Evolutionary conservation across 306 rosid genomes (phyloP), one percentile per base, ranked within the genome.

Genomic region (Cyclanthera cordifolia): DNA sequence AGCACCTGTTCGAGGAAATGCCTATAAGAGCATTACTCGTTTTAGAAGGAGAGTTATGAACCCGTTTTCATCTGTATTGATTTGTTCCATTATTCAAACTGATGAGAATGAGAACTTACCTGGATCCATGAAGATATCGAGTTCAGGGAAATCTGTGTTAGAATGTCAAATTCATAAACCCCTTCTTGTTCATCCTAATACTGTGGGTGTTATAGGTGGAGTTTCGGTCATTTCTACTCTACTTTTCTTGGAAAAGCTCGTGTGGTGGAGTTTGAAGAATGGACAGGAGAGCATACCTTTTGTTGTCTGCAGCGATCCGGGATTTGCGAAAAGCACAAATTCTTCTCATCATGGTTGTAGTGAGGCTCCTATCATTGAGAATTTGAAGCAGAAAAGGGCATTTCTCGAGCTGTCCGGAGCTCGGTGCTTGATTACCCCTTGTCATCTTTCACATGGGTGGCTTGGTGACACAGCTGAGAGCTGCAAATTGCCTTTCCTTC

Each of bases 191-290:
- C 87, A 79, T 72, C 88, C 88, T 71, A 90, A 86, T 69, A 86
- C 88, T 8, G 52, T 90, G 53, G 97, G 92, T 32, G 76, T 88
- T 57, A 84, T 90, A 23, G 97, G 97, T 47, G 97, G 97, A 1
- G 81, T 79, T 21, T 90, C 95, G 32, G 88, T 79, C 50, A 76
- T 73, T 53, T 88, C 97, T 55, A 86, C 90, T 69, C 79, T 90
- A 47, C 73, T 90, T 73, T 90, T 88, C 93, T 52, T 90, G 80
- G 97, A 90, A 73, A 90, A 90, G 75, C 90, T 90, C 53, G 95
- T 80, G 39, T 80, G 83, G 76, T 87, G 86, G 95, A 77, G 92
- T 50, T 59, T 82, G 70, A 88, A 82, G 63, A 75, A 77, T 50
- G 90, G 92, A 27, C 75, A 76, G 50, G 79, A 74, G 52, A 82